Base-by-base conservation (phyloP, 2,329 filamentous ascomycete species). In the Beauveria bassiana region DNA sequence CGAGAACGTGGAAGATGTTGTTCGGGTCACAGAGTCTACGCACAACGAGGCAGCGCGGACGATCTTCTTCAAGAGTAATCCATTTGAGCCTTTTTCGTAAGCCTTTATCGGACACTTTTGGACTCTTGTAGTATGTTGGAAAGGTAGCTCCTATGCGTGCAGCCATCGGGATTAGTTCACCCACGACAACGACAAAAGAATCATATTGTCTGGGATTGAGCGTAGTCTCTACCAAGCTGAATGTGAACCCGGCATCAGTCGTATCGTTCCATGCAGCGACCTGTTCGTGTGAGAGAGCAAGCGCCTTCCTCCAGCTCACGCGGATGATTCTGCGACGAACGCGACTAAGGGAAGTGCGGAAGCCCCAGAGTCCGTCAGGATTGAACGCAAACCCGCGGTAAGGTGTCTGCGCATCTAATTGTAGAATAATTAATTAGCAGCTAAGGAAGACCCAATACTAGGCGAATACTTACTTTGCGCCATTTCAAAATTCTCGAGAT, bases 241-340 rank as follows among this genome's bases (percentile, higher is more conserved):
- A 52, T 5, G 12, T 52, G 28, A 12, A 2, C 1, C 49, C 28
- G n/a, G 50, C 50, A 24, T 3, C 31, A 0, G 20, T 40, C 9
- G 4, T 0, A 20, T 52, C 26, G 0, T 38, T 40, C 50, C 50
- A 52, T 22, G 2, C 1, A 14, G 2, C 28, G 9, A 52, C 26
- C 1, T 0, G 0, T 10, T 16, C 2, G 26, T 7, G 2, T 40
- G 4, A 1, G 18, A 31, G n/a, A 4, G 28, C 9, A 16, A 7
- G 16, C 7, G 16, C 14, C n/a, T 1, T 38, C 0, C 18, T 12
- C 2, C 0, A 0, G 16, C 18, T 31, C 14, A 50, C 26, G 24
- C 47, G 47, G 6, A 50, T 50, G n/a, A 50, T 26, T n/a, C 24
- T 8, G 6, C 8, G 24, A 8, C 16, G 51, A 24, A 10, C 26